Conservation (phyloP, 768 basidiomycete genomes). For the Punctularia strigosozonata region DNA sequence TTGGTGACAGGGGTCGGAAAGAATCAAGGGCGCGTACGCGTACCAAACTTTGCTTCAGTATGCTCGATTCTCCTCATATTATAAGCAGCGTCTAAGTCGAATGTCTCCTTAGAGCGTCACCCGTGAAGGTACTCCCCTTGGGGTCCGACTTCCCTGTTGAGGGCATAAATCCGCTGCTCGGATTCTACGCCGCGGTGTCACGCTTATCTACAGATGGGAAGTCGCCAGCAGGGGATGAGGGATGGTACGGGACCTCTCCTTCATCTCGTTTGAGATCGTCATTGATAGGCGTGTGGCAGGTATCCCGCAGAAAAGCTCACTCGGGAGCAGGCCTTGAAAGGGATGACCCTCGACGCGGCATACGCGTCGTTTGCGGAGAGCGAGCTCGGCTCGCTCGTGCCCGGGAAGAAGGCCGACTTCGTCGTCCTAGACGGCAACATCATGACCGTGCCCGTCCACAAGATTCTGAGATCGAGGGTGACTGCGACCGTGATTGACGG, state of each 20-base stretch:
- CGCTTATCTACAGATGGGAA: slow-evolving; percentile 54
- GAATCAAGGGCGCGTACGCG: slow-evolving; percentile 85
- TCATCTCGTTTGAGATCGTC: no score
- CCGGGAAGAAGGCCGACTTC: slow-evolving; percentile 82
- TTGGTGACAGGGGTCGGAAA: slow-evolving; percentile 49
- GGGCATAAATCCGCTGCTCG: slow-evolving; percentile 76
- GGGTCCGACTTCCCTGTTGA: slow-evolving; percentile 96
- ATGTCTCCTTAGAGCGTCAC: slow-evolving; percentile 29
- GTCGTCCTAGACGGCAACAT: slow-evolving; percentile 76
- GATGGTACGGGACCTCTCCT: slow-evolving; percentile 50
- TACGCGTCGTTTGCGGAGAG: slow-evolving; percentile 77
- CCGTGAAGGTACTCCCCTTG: slow-evolving; percentile 50
- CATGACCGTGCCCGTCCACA: slow-evolving; percentile 45
- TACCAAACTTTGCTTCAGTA: slow-evolving; percentile 71
- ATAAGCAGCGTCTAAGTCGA: neutral
- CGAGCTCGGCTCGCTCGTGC: slow-evolving; percentile 54
- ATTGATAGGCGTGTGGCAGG: slow-evolving; percentile 29
- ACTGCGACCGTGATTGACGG: slow-evolving; percentile 71
- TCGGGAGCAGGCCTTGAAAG: slow-evolving; percentile 71
- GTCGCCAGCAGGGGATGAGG: slow-evolving; percentile 73
- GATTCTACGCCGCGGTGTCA: slow-evolving; percentile 83
- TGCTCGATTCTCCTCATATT: slow-evolving; percentile 11
- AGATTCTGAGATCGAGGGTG: slow-evolving; percentile 59
- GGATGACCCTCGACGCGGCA: slow-evolving; percentile 85
- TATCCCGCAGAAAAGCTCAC: slow-evolving; percentile 67